Base-by-base conservation (phyloP, 352 stramenopile genomes). In the Pythium oligandrum region DNA sequence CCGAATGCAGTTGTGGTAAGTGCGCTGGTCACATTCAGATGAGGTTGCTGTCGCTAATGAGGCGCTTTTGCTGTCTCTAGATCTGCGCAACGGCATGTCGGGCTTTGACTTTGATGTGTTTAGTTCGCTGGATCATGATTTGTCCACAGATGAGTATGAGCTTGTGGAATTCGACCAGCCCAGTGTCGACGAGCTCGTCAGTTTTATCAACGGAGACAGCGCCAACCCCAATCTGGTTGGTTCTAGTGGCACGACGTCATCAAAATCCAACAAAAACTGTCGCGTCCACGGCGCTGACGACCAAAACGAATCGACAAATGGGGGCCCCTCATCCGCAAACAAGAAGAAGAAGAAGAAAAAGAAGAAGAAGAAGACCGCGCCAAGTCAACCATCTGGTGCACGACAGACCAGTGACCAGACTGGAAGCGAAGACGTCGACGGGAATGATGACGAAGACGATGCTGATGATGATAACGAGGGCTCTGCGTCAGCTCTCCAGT, bases 91-190 rank as follows among this genome's bases (percentile, higher is more conserved):
- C 17, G 78, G 76, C 11, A 85, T 88, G 66, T 56, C 75, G 5
- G 80, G 75, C 3, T 85, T 90, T 12, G 80, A 90, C 48, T 88
- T 90, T 43, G 78, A 85, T 48, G 75, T 90, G 73, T 88, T 90
- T 44, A 85, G 88, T 46, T 73, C 73, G 17, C 59, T 90, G 12
- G 81, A 90, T 49, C 79, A 90, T 50, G 81, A 91, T 51, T 57
- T 89, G 3, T 86, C 76, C 11, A 90, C 78, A 0, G 78, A 88
- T 30, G 78, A 91, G 48, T 90, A 88, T 48, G 76, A 90, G 49
- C 54, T 90, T 7, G 80, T 90, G 49, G 78, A 91, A 62, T 85
- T 89, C 53, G 81, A 91, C 43, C 81, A 91, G 55, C 81, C 81
- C 4, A 91, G 81, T 40, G 79, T 91, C 6, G 81, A 91, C 47